These are phyloP conservation scores for Coniochaeta prunicola DNA, from an alignment of 2,329 filamentous ascomycete species.

Conservation along the genomic window DNA sequence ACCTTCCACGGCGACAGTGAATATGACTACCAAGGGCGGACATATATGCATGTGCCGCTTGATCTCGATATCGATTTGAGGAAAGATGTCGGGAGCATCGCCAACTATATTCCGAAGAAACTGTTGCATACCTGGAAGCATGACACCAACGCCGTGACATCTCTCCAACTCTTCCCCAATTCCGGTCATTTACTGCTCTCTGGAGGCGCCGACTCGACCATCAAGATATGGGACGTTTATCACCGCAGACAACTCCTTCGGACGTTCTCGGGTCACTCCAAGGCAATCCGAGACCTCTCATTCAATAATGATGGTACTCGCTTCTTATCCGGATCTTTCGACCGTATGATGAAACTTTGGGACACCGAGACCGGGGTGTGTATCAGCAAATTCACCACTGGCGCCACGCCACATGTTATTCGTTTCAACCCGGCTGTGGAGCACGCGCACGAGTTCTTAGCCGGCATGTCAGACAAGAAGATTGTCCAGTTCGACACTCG, in stretches of 20 bases:
- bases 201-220: conserved; percentile 80
- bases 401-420: conserved; percentile 91
- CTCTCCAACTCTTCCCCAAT: conserved; percentile 79
- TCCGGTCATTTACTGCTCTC: conserved; percentile 86
- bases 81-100: conserved; percentile 71
- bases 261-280: conserved; percentile 85
- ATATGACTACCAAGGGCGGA: conserved; percentile 89
- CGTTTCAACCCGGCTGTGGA: conserved; percentile 81
- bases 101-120: conserved; percentile 94
- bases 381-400: conserved; percentile 80
- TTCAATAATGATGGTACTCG: conserved; percentile 78
- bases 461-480: conserved; percentile 98
- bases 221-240: conserved; percentile 94
- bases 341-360: conserved; percentile 96
- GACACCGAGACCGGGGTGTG: conserved; percentile 93
- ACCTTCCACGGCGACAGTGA: conserved; percentile 78
- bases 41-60: conserved; percentile 95
- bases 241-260: conserved; percentile 82
- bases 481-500: conserved; percentile 95
- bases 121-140: conserved; percentile 83
- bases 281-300: conserved; percentile 81
- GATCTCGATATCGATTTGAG: conserved; percentile 80
- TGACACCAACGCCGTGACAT: conserved; percentile 73
- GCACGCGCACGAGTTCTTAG: conserved; percentile 81
- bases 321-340: conserved; percentile 88